Evolutionary conservation across 1,284 basidiomycete species (phyloP).

Genomic region (Sporisorium iseilematis-ciliati): DNA sequence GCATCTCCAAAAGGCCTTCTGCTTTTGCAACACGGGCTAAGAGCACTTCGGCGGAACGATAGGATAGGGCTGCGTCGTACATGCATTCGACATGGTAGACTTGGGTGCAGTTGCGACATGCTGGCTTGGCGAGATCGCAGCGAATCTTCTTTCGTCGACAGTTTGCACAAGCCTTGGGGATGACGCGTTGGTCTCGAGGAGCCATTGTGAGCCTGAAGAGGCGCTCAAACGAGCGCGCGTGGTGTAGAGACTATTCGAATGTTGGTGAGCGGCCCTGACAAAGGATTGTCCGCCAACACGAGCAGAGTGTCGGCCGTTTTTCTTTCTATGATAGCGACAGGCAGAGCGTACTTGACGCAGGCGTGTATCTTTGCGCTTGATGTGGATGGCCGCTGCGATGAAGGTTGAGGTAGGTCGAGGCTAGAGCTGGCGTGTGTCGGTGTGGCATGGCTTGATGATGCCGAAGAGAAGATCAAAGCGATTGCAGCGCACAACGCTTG

Average conservation of each 20-base stretch:
- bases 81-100: conserved; percentile 11
- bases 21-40: conserved; percentile 6
- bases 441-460: too few species aligned
- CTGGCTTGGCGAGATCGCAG: conserved; percentile 13
- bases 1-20: conserved; percentile 6
- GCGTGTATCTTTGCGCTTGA: too few species aligned
- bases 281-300: too few species aligned
- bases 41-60: conserved; percentile 8
- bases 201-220: conserved; percentile 4
- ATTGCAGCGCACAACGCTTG: too few species aligned
- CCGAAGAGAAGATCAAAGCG: too few species aligned
- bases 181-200: conserved; percentile 11
- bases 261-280: too few species aligned
- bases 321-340: too few species aligned
- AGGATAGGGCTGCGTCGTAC: conserved; percentile 10
- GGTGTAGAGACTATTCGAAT: background rate
- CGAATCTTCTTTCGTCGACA: conserved; percentile 12
- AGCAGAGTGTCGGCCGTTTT: too few species aligned
- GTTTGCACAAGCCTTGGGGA: conserved; percentile 8
- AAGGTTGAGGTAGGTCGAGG: too few species aligned
- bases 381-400: too few species aligned
- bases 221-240: background rate
- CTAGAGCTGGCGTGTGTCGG: too few species aligned
- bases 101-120: conserved; percentile 14
- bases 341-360: too few species aligned